Conservation (phyloP, 768 basidiomycete species). For the Phylloporus sp. region DNA sequence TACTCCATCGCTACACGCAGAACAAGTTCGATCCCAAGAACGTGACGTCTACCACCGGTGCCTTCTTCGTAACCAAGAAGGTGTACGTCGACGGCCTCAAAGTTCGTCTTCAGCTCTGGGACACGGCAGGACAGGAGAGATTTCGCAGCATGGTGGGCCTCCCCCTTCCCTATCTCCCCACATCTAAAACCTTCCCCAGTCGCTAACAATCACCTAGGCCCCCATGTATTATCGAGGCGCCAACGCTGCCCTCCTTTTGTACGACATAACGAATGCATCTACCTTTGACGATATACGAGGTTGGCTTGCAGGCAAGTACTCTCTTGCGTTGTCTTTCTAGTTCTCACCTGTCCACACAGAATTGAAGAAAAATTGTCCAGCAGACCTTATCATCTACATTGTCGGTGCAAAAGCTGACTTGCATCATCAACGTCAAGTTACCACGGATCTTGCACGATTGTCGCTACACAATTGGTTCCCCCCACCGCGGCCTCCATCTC, state of each 20-base stretch:
- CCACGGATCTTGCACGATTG: conserved; percentile 77
- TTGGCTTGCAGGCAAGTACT: conserved; percentile 77
- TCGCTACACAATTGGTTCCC: conserved; percentile 87
- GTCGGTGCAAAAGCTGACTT: conserved; percentile 93
- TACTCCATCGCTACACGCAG: conserved; percentile 87
- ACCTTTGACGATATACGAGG: conserved; percentile 89
- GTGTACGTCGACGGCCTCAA: conserved; percentile 79
- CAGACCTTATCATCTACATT: conserved; percentile 90
- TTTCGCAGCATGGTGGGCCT: conserved; percentile 81
- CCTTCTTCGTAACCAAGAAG: conserved; percentile 93
- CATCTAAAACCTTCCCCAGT: conserved; percentile 13
- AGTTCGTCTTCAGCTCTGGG: conserved; percentile 87
- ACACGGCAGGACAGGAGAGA: conserved; percentile 91
- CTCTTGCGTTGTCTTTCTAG: neutral
- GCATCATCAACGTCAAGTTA: conserved; percentile 65
- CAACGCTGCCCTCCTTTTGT: conserved; percentile 89
- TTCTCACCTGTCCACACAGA: conserved; percentile 42
- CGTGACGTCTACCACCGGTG: conserved; percentile 87
- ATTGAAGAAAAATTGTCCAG: conserved; percentile 83
- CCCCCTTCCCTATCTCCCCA: neutral
- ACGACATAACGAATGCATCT: conserved; percentile 88
- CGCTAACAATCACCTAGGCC: conserved; percentile 48
- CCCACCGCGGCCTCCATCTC: conserved; percentile 65
- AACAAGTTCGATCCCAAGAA: conserved; percentile 87
- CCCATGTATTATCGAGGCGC: conserved; percentile 97